Evolutionary conservation across 495 filamentous ascomycete species (phyloP).

Genomic region (Annulohypoxylon stygium): DNA sequence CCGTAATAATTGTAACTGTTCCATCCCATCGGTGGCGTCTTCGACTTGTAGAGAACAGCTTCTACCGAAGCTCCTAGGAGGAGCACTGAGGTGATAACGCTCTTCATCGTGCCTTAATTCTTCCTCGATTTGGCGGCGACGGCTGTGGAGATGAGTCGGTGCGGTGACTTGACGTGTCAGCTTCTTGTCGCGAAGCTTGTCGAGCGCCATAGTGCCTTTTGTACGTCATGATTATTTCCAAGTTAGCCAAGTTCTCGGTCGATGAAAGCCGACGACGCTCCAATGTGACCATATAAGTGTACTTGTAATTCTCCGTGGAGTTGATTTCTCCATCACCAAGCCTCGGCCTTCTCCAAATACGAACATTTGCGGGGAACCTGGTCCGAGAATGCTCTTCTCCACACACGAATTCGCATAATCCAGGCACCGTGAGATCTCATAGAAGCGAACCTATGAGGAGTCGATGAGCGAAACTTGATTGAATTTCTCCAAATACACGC

Average conservation of each 20-base stretch:
- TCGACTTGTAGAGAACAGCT: slow-evolving; percentile 39
- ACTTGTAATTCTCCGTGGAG: slow-evolving; percentile 11
- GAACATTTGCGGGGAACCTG: slow-evolving; percentile 38
- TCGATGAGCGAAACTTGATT: background rate
- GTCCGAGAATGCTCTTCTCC: slow-evolving; percentile 23
- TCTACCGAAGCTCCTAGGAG: slow-evolving; percentile 34
- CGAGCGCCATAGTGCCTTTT: slow-evolving; percentile 11
- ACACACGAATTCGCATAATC: slow-evolving; percentile 21
- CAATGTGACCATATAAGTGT: slow-evolving; percentile 6
- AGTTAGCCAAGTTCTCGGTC: slow-evolving; percentile 14
- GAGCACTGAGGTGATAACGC: slow-evolving; percentile 9
- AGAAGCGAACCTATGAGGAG: slow-evolving; percentile 40
- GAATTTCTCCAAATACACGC: background rate
- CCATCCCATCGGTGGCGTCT: slow-evolving; percentile 58
- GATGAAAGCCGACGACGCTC: slow-evolving; percentile 1
- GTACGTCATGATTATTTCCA: slow-evolving; percentile 17
- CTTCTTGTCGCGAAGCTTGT: background rate
- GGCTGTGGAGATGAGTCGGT: background rate
- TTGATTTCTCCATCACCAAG: slow-evolving; percentile 19
- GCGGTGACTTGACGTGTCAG: background rate
- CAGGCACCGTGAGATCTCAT: slow-evolving; percentile 12
- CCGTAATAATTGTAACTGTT: slow-evolving; percentile 69
- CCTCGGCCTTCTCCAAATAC: slow-evolving; percentile 19
- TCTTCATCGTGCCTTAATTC: slow-evolving; percentile 25
- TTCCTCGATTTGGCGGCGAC: background rate